These are phyloP conservation scores for Trichoderma harzianum DNA, from an alignment of 2,329 filamentous ascomycete species.

Conservation along the genomic window DNA sequence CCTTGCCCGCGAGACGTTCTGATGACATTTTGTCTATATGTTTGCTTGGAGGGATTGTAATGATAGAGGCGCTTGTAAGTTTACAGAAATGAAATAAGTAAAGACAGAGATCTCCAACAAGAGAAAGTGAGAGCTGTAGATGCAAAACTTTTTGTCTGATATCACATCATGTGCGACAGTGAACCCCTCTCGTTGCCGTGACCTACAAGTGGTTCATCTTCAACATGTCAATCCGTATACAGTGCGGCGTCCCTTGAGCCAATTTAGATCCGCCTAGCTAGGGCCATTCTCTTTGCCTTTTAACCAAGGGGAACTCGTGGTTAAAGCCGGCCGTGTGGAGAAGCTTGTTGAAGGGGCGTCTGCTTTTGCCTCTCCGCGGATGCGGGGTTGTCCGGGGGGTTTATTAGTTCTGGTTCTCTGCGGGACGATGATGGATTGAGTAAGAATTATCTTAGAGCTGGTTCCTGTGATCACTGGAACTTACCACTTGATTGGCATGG, in stretches of 20 bases:
- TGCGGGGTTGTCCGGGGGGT: not conserved
- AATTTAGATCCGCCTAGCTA: not conserved
- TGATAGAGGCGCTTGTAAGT: not conserved
- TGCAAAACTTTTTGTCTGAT: not conserved
- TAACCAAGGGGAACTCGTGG: not conserved
- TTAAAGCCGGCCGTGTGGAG: not conserved
- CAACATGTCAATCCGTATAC: not conserved
- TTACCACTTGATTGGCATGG: not conserved
- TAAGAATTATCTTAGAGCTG: not conserved
- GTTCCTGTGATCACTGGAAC: not conserved
- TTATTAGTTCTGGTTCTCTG: not conserved
- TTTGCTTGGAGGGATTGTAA: not conserved
- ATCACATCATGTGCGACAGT: not conserved
- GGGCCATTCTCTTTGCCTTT: not conserved
- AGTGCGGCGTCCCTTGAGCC: not conserved
- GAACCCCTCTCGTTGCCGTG: not conserved
- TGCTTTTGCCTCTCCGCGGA: not conserved
- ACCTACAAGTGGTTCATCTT: not conserved
- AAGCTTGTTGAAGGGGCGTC: not conserved
- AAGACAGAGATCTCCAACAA: not conserved
- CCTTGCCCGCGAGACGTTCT: constrained; percentile 37
- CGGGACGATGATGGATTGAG: not conserved
- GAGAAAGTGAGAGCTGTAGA: not conserved
- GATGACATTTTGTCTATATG: not conserved
- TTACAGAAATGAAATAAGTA: not conserved